Base-by-base conservation (phyloP, 2,329 filamentous ascomycete species). In the Venturia asperata region DNA sequence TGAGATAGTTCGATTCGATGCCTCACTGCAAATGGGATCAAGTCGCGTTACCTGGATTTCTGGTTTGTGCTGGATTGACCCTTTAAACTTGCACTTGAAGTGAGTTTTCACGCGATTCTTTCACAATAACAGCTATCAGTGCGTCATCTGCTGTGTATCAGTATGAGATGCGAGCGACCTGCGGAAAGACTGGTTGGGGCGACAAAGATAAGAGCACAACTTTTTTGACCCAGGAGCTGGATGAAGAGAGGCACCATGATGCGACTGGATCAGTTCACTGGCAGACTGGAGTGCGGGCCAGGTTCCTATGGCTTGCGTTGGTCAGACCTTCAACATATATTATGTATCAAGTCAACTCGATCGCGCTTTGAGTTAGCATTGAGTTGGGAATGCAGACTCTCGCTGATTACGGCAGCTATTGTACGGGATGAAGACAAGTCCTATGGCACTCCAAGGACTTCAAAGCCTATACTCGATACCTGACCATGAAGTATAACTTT, bases 281-380 rank as follows among this genome's bases (percentile, higher is more conserved):
- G 41, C 5, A 63, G 61, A 43, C 41, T 19, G 61, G 66, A 9
- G 21, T 42, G 11, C 37, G 58, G 43, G 66, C 63, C 1, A 47
- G 69, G 7, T 69, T 70, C 45, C 69, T 68, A 11, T 67, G 67
- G 66, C 65, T 68, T 11, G 70, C 68, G 2, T 67, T 67, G 19
- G 6, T 37, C 11, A 56, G 34, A 15, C 27, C 27, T 17, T 56
- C 52, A 37, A 56, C 52, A 3, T 56, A 56, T 37, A 56, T 56
- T 11, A 56, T 56, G 52, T 56, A 24, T 5, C 27, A 56, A 27
- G 21, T 56, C 52, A 56, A 56, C 27, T 37, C 52, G 3, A 37
- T 56, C n/a, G 52, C 52, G 52, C 52, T 56, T 34, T 13, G 27
- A 34, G 52, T 37, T 5, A 56, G 52, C n/a, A 21, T 56, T 19